phyloP scores from a whole-genome alignment of 805 yeast genomes.

The Candida khao-thaluensis region DNA sequence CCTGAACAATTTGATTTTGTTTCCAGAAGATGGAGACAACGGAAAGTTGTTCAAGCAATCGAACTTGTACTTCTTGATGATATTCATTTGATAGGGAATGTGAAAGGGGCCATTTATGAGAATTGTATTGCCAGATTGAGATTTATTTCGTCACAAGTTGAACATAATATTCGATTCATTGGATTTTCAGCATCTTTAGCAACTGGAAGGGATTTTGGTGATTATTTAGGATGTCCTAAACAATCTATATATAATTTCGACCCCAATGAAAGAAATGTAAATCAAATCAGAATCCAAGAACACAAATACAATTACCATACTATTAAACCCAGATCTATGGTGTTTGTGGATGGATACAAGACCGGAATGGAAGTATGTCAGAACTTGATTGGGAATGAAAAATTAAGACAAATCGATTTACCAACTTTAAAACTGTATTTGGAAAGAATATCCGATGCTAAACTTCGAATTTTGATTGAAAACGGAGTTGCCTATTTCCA shows the following conservation, averaged over 20 bases:
- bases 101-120: conserved; percentile 66
- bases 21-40: conserved; percentile 80
- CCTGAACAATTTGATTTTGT: conserved; percentile 74
- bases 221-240: conserved; percentile 79
- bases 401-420: conserved; percentile 41
- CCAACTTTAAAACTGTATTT: conserved; percentile 42
- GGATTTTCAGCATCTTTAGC: conserved; percentile 70
- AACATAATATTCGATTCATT: conserved; percentile 55
- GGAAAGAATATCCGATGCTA: conserved; percentile 45
- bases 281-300: conserved; percentile 54
- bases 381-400: conserved; percentile 25
- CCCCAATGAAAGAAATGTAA: conserved; percentile 62
- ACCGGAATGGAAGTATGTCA: conserved; percentile 8
- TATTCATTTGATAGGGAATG: conserved; percentile 50
- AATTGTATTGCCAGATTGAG: conserved; percentile 66
- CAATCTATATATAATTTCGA: conserved; percentile 65
- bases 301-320: conserved; percentile 39
- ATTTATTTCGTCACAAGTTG: conserved; percentile 66
- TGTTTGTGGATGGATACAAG: conserved; percentile 12
- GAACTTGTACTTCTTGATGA: conserved; percentile 74
- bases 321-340: conserved; percentile 8
- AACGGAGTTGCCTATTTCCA: conserved; percentile 68
- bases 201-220: conserved; percentile 74
- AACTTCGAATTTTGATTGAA: conserved; percentile 42
- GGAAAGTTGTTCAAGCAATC: conserved; percentile 65